Evolutionary conservation across 331 rosid genomes (phyloP).

Genomic region (Acacia concinna): DNA sequence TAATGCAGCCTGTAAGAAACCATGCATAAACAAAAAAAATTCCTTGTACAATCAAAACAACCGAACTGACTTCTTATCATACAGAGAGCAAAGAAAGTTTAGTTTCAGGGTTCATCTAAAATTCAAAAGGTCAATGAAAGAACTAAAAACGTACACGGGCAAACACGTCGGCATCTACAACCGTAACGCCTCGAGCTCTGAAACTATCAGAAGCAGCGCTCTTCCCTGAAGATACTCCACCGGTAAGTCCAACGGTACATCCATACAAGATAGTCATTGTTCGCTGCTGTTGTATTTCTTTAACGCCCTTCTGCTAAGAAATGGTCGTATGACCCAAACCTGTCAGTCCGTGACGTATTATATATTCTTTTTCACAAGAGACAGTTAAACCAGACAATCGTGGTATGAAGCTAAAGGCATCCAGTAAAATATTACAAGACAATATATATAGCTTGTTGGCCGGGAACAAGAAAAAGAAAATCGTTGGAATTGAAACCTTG

Average conservation of each 20-base stretch:
- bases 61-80: neutral
- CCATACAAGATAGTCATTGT: too few relatives aligned
- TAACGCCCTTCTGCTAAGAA: too few relatives aligned
- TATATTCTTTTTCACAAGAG: neutral
- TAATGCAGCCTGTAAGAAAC: too few relatives aligned
- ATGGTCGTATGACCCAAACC: too few relatives aligned
- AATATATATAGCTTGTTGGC: slow-evolving; percentile 39
- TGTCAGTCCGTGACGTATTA: too few relatives aligned
- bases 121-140: neutral
- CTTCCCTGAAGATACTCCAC: slow-evolving; percentile 81
- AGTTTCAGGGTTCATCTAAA: neutral
- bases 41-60: neutral
- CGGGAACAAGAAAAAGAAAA: slow-evolving; percentile 12
- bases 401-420: neutral
- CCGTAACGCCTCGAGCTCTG: slow-evolving; percentile 45
- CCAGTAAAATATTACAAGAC: neutral
- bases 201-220: slow-evolving; percentile 77
- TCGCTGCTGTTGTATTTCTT: too few relatives aligned
- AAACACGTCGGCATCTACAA: slow-evolving; percentile 60
- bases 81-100: neutral
- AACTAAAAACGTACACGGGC: slow-evolving; percentile 55
- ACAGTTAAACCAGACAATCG: slow-evolving; percentile 12
- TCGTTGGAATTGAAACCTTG: slow-evolving; percentile 42
- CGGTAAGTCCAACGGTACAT: slow-evolving; percentile 60
- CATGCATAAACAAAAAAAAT: neutral